A percentile compares a stretch with the other conserved stretches of the same genome.
These are phyloP conservation scores for Tylopilus sp. DNA, from an alignment of 768 basidiomycete species.

Conservation along the genomic window DNA sequence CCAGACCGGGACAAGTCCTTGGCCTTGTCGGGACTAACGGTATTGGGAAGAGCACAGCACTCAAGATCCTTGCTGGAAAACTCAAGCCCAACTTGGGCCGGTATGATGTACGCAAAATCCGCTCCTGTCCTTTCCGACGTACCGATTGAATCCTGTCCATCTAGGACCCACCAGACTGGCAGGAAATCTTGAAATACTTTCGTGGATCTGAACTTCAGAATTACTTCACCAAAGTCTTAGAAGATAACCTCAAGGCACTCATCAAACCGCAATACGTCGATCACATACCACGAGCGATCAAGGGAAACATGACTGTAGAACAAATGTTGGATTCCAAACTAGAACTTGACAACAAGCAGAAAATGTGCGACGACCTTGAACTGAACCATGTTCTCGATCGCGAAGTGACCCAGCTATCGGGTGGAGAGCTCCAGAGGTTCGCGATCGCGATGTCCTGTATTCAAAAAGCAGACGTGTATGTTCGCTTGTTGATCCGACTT, in stretches of 20 bases:
- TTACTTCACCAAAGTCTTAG: constrained; percentile 98
- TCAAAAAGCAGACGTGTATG: constrained; percentile 92
- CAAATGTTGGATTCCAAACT: constrained; percentile 92
- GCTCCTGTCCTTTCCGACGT: not conserved
- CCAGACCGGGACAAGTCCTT: constrained; percentile 96
- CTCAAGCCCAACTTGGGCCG: constrained; percentile 96
- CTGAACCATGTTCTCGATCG: constrained; percentile 82
- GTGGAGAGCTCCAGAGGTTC: constrained; percentile 97
- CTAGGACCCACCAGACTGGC: constrained; percentile 98
- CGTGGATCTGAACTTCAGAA: constrained; percentile 98
- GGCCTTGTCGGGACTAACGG: constrained; percentile 98
- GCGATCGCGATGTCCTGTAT: constrained; percentile 98
- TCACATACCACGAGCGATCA: constrained; percentile 95
- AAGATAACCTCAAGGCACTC: constrained; percentile 97
- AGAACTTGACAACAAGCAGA: constrained; percentile 85
- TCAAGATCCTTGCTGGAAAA: constrained; percentile 96
- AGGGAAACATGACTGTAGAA: constrained; percentile 79
- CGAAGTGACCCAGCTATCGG: constrained; percentile 82
- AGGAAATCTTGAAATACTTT: constrained; percentile 97
- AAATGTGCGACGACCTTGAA: constrained; percentile 84
- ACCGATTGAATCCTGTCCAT: not conserved
- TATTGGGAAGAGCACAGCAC: constrained; percentile 97
- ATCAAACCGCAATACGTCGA: constrained; percentile 99
- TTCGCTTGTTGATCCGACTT: constrained; percentile 9
- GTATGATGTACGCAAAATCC: constrained; percentile 69